Conservation (phyloP, 2,329 filamentous ascomycete species). For the Herpomyces periplanetae region DNA sequence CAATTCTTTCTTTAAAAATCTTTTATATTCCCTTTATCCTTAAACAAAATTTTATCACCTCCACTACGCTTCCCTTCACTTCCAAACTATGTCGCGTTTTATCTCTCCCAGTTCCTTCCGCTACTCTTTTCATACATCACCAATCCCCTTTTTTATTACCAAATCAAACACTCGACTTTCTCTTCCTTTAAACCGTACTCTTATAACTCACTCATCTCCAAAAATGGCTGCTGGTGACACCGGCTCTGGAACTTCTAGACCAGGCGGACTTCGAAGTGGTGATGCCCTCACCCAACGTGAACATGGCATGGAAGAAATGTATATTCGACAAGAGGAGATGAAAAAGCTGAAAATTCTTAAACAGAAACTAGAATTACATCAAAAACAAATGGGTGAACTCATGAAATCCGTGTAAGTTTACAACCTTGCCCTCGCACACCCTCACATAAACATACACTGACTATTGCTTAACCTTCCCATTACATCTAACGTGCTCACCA, state of each 20-base stretch:
- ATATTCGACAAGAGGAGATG: constrained; percentile 53
- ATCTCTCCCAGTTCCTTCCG: constrained; percentile 3
- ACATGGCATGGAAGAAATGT: constrained; percentile 42
- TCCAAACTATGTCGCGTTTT: not conserved
- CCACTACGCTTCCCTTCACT: no score
- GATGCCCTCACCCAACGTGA: constrained; percentile 81
- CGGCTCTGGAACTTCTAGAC: constrained; percentile 8
- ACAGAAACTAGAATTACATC: constrained; percentile 27
- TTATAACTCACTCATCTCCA: constrained; percentile 21
- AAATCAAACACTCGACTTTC: constrained; percentile 12
- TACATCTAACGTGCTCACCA: no score
- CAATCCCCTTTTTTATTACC: constrained; percentile 17
- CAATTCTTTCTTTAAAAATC: no score
- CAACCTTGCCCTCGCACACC: constrained; percentile 1
- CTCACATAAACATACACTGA: no score
- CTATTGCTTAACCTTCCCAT: no score
- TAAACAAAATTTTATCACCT: no score
- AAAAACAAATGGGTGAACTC: constrained; percentile 44
- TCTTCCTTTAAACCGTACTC: constrained; percentile 12
- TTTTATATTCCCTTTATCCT: no score
- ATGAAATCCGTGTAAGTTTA: constrained; percentile 40
- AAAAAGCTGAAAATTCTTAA: constrained; percentile 43
- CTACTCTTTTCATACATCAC: constrained; percentile 19
- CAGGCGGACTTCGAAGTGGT: constrained; percentile 11
- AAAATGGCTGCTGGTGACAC: constrained; percentile 29